Base-by-base conservation (phyloP, 2,329 filamentous ascomycete species). In the Westerdykella ornata region DNA sequence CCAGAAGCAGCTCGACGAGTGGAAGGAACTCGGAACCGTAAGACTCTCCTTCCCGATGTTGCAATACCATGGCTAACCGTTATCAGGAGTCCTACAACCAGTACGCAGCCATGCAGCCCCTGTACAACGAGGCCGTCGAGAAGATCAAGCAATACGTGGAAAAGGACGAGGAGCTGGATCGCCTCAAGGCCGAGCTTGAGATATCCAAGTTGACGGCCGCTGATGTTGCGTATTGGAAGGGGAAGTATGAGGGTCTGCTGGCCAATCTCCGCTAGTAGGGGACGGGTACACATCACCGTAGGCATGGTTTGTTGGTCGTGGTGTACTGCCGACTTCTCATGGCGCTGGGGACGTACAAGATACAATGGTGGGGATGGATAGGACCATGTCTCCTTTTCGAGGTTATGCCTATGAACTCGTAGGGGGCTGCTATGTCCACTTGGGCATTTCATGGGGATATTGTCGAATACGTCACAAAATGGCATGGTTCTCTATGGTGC, bases 11-110 rank as follows among this genome's bases (percentile, higher is more conserved):
- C 15, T 43, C 2, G 22, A 43, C 6, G 49, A 54, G 35, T 61
- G 57, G 57, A 50, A 40, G 7, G 38, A 51, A 9, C 35, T 61
- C 1, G 58, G 54, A 6, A 53, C 52, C 35, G 53, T 58, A 42
- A 29, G 44, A 22, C n/a, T 6, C 37, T 8, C 14, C 5, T 14
- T 38, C 14, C 28, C 28, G 37, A 15, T 16, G 22, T 39, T 18
- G 26, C 12, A 9, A 9, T 9, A 16, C 13, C 15, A 22, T 12
- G 7, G 11, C 35, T 42, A 17, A 52, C 37, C 5, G n/a, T 12
- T 15, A 17, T 15, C 31, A 59, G 59, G 45, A 41, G 14, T 55
- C 56, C 1, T 61, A 60, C 43, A 38, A 43, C 7, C 48, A 58
- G 39, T 62, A 59, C 39, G 52, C 56, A 38, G 48, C 51, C 0